Percentiles rank a stretch among this genome's conserved stretches.
phyloP scores from a whole-genome alignment of 345 rosid species.

The Fremontodendron californicum region DNA sequence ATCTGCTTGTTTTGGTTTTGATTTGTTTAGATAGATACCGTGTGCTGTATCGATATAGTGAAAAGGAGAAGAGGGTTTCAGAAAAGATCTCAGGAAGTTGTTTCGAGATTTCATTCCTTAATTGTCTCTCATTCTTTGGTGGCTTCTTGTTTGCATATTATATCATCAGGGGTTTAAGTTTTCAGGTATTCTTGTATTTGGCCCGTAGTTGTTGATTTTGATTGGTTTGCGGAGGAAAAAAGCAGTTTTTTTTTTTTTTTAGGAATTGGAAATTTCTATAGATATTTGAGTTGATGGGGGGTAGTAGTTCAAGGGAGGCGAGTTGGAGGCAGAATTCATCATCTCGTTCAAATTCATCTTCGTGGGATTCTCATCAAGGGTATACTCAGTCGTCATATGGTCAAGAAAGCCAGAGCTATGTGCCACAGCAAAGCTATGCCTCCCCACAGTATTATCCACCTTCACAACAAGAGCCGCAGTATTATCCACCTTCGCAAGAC shows the following conservation, averaged over 20 bases:
- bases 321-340: constrained; percentile 46
- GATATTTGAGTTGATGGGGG: constrained; percentile 53
- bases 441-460: constrained; percentile 36
- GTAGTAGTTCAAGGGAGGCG: constrained; percentile 50
- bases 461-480: constrained; percentile 13
- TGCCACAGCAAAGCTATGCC: constrained; percentile 30
- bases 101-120: not conserved
- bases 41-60: not conserved
- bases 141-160: not conserved
- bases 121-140: not conserved
- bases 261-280: constrained; percentile 15
- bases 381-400: constrained; percentile 37
- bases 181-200: not conserved
- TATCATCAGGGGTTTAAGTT: not conserved
- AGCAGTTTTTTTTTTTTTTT: not conserved
- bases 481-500: constrained; percentile 33
- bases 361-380: constrained; percentile 41
- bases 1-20: constrained; percentile 1
- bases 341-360: constrained; percentile 37
- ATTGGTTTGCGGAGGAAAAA: constrained; percentile 4
- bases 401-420: constrained; percentile 42
- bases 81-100: not conserved
- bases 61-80: not conserved
- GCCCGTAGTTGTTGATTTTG: not conserved
- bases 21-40: not conserved